Evolutionary conservation across 305 asterid genomes (phyloP).

Genomic region (Fraxinus latifolia): DNA sequence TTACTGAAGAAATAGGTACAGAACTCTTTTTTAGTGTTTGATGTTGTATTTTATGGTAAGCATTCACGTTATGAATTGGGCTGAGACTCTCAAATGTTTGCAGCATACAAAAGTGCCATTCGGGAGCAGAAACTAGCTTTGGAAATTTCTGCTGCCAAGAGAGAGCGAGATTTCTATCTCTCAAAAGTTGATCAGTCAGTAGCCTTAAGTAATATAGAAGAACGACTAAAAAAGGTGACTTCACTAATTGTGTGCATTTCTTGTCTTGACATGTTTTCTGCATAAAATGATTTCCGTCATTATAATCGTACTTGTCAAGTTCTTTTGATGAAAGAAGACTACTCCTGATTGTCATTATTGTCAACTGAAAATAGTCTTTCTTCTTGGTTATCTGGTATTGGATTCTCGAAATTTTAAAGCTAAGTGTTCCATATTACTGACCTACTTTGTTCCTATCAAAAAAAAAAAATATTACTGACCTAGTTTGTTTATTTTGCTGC

Average conservation of each 20-base stretch:
- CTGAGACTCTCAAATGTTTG: constrained; percentile 19
- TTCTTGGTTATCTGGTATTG: background rate
- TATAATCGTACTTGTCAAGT: background rate
- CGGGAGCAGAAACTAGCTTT: constrained; percentile 69
- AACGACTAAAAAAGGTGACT: constrained; percentile 72
- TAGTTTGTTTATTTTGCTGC: constrained; percentile 24
- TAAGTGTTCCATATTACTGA: background rate
- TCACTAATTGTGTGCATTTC: background rate
- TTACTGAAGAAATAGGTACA: constrained; percentile 73
- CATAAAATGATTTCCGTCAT: background rate
- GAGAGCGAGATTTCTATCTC: constrained; percentile 80
- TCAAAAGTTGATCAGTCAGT: constrained; percentile 68
- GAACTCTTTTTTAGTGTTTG: background rate
- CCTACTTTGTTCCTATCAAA: too few relatives aligned
- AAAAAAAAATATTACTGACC: background rate
- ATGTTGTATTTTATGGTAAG: background rate
- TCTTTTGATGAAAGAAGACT: background rate
- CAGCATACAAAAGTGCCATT: constrained; percentile 68
- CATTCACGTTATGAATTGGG: constrained; percentile 16
- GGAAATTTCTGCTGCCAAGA: constrained; percentile 77
- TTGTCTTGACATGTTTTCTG: background rate
- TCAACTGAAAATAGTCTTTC: background rate
- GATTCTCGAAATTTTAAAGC: background rate
- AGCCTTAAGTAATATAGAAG: constrained; percentile 57
- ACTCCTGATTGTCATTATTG: background rate